phyloP scores from a whole-genome alignment of 768 basidiomycete genomes.

The Kwoniella bestiolae region DNA sequence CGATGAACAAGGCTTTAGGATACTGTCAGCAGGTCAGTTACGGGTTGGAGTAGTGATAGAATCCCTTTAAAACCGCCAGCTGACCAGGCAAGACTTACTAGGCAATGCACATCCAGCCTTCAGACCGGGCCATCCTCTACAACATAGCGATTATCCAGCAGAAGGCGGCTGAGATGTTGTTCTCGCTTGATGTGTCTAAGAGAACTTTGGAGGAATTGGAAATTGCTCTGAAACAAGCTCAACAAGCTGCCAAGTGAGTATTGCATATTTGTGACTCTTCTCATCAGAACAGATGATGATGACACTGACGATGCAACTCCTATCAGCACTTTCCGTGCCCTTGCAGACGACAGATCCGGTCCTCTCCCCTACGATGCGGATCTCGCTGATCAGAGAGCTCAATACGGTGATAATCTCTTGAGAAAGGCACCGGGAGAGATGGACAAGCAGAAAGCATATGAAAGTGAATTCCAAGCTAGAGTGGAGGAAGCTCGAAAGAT shows the following conservation, averaged over 20 bases:
- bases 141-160: constrained; percentile 99
- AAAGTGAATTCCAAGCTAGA: constrained; percentile 71
- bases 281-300: neutral
- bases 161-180: constrained; percentile 88
- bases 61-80: constrained; percentile 3
- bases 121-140: constrained; percentile 86
- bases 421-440: constrained; percentile 81
- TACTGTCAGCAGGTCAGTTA: constrained; percentile 76
- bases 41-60: neutral
- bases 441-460: constrained; percentile 70
- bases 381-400: constrained; percentile 83
- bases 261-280: neutral
- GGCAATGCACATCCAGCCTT: constrained; percentile 82
- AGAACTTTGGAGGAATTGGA: constrained; percentile 80
- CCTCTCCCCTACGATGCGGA: constrained; percentile 81
- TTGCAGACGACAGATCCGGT: constrained; percentile 73
- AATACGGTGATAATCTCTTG: constrained; percentile 86
- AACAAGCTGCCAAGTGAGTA: constrained; percentile 80
- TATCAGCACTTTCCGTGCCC: constrained; percentile 75
- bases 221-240: constrained; percentile 75
- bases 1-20: constrained; percentile 81
- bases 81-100: constrained; percentile 50
- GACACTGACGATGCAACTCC: neutral
- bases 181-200: constrained; percentile 72
- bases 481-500: constrained; percentile 75